Conservation (phyloP, 495 filamentous ascomycete genomes). For the Filosporella fistucella region DNA sequence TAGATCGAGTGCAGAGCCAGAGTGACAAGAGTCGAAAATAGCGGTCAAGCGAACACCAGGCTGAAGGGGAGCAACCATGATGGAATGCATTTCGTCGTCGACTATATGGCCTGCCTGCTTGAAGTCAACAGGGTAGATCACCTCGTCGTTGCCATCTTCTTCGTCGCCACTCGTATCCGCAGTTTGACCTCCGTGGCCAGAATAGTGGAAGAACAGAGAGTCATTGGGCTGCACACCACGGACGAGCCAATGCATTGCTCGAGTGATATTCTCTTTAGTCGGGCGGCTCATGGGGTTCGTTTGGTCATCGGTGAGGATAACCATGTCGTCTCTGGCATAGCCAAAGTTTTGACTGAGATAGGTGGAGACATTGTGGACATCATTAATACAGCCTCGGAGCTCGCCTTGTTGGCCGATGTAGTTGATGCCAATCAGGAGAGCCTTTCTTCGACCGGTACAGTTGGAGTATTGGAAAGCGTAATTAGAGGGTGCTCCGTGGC, state of each 20-base stretch:
- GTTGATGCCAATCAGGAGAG: conserved; percentile 92
- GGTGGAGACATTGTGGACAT: conserved; percentile 91
- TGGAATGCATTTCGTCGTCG: conserved; percentile 95
- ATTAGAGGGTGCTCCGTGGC: conserved; percentile 66
- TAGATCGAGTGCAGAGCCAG: conserved; percentile 87
- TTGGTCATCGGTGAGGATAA: conserved; percentile 91
- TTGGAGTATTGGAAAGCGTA: conserved; percentile 86
- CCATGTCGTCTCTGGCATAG: conserved; percentile 95
- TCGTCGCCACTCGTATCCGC: conserved; percentile 88
- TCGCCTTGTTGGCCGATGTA: conserved; percentile 91
- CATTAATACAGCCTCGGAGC: conserved; percentile 90
- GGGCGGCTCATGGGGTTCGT: conserved; percentile 94
- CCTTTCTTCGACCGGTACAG: conserved; percentile 86
- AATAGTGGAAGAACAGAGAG: conserved; percentile 96
- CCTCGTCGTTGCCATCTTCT: conserved; percentile 92
- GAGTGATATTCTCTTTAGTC: conserved; percentile 87
- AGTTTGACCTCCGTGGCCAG: conserved; percentile 88
- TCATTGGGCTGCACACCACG: conserved; percentile 91
- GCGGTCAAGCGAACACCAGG: conserved; percentile 86
- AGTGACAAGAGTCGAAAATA: conserved; percentile 97
- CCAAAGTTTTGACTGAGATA: conserved; percentile 87
- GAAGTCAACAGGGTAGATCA: conserved; percentile 95
- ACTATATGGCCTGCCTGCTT: conserved; percentile 82
- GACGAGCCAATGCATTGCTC: conserved; percentile 96
- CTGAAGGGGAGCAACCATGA: conserved; percentile 80